phyloP scores from a whole-genome alignment of 2,329 filamentous ascomycete genomes.

The Venturia asperata region DNA sequence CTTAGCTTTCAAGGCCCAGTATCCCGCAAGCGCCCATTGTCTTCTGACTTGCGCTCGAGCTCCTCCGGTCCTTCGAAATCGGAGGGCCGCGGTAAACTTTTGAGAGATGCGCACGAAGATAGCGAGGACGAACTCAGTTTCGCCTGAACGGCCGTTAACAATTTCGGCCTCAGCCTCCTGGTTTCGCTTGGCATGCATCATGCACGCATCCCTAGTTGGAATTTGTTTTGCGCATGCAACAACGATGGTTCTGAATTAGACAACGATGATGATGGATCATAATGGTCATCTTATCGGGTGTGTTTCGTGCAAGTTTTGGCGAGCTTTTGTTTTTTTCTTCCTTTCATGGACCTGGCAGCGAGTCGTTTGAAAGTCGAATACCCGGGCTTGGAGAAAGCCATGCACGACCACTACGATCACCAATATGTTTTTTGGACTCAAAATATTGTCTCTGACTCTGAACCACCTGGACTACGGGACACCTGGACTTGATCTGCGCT shows the following conservation, averaged over 20 bases:
- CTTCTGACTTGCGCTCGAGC: slow-evolving; percentile 1
- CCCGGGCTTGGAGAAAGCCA: neutral
- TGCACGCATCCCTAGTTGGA: neutral
- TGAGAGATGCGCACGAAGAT: neutral
- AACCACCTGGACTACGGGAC: neutral
- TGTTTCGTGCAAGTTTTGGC: neutral
- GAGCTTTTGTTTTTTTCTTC: neutral
- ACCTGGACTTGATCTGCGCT: neutral
- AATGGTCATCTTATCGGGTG: neutral
- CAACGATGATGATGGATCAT: neutral
- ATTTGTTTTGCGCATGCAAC: slow-evolving; percentile 13
- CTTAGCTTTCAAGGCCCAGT: neutral
- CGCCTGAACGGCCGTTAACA: neutral
- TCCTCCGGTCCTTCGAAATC: neutral
- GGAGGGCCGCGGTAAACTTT: neutral
- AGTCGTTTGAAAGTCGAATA: neutral
- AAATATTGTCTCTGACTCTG: neutral
- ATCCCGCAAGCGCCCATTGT: slow-evolving; percentile 4
- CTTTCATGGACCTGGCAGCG: neutral
- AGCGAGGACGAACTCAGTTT: slow-evolving; percentile 8
- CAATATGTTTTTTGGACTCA: neutral
- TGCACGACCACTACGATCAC: neutral
- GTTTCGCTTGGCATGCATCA: slow-evolving; percentile 6
- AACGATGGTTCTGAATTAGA: neutral
- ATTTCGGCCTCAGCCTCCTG: neutral